Evolutionary conservation across 352 stramenopile genomes (phyloP), one percentile per base, ranked within the genome.

Genomic region (Thalassiosira sp.): DNA sequence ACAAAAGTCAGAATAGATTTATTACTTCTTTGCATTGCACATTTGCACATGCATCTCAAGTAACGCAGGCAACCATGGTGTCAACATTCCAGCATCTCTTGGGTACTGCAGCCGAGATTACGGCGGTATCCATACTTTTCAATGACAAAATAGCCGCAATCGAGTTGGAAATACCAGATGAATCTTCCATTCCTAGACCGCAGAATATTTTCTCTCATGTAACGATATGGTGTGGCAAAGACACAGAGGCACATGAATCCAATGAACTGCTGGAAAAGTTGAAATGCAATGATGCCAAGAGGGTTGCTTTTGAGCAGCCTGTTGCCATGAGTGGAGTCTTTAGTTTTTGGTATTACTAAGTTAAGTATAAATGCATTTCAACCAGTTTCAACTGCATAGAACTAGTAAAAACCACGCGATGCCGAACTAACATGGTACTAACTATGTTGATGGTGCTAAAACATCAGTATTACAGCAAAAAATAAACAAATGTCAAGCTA

Each of bases 161-260:
- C 11, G 53, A 75, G 24, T 57, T 85, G 0, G 51, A 79, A 18
- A 22, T 86, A 27, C 43, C 66, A 51, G 10, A 68, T 33, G 40
- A 54, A 8, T 11, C 45, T 2, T 11, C 64, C 18, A 58, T 90
- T 28, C 83, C 81, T 20, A 24, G 15, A 28, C 75, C 59, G 3
- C 18, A 69, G n/a, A 93, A 93, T 76, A 3, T 62, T 2, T 93
- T 90, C 59, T 33, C 62, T 33, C 87, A 93, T 69, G 73, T 93
- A 20, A 93, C 87, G 52, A 33, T 93, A 31, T 93, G 85, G 85
- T 72, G 66, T 71, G 75, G 35, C 8, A 51, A 77, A 40, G 70
- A 62, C 46, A 48, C 60, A 16, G 58, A 59, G 28, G 76, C 81
- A 8, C 61, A 62, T 33, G 61, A 75, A 58, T 86, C 86, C 3